phyloP scores from a whole-genome alignment of 345 rosid species.

The Erodium maritimum region DNA sequence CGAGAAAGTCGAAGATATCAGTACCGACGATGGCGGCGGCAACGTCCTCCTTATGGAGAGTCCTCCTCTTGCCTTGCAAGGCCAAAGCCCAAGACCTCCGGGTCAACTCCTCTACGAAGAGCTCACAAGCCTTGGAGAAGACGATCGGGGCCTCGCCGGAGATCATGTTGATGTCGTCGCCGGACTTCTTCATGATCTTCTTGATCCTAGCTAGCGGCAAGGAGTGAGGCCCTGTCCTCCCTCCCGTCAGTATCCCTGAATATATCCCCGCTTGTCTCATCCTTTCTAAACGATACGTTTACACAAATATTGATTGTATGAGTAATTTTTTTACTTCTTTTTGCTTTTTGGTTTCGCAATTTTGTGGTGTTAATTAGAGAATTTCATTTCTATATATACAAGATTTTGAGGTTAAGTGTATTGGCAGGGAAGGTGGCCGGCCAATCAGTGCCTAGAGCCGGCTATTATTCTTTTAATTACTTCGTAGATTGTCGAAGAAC shows the following conservation, averaged over 20 bases:
- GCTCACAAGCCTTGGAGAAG: conserved; percentile 53
- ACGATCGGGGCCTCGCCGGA: conserved; percentile 56
- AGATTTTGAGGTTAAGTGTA: too few species aligned
- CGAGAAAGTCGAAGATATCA: conserved; percentile 52
- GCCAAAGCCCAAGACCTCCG: conserved; percentile 46
- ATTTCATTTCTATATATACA: neutral
- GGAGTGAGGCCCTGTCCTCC: conserved; percentile 31
- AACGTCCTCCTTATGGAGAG: conserved; percentile 50
- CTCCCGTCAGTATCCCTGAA: conserved; percentile 27
- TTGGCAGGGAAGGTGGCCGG: too few species aligned
- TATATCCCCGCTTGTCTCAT: conserved; percentile 54
- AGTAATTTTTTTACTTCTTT: neutral
- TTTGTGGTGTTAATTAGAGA: too few species aligned
- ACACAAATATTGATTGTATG: neutral
- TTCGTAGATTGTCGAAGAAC: neutral
- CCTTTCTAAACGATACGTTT: too few species aligned
- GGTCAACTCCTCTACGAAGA: conserved; percentile 50
- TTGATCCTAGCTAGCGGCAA: conserved; percentile 58
- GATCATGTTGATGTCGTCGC: conserved; percentile 52
- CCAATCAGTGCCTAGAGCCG: neutral
- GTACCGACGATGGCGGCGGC: conserved; percentile 42
- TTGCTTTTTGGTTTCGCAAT: too few species aligned
- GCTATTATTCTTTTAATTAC: neutral
- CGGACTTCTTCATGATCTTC: conserved; percentile 65
- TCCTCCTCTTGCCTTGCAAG: conserved; percentile 44